Conservation (phyloP, 176 grass and related monocot species). For the Cenchrus fungigraminus region DNA sequence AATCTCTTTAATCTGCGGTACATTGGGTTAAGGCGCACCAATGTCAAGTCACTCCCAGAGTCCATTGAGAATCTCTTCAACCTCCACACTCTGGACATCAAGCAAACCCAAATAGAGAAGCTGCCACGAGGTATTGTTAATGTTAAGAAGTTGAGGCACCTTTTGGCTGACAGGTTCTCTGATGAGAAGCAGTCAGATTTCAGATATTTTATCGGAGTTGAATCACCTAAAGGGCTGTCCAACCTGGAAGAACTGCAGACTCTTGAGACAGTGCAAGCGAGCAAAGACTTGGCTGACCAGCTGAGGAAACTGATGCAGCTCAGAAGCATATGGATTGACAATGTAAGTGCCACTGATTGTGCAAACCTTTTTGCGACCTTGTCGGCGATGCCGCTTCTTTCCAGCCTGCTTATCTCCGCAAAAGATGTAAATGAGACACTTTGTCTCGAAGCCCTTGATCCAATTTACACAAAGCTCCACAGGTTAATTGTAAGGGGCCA, state of each 20-base stretch:
- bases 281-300: constrained; percentile 39
- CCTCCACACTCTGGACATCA: constrained; percentile 48
- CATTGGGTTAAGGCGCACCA: constrained; percentile 48
- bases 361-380: constrained; percentile 20
- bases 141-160: constrained; percentile 33
- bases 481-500: constrained; percentile 13
- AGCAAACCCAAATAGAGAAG: constrained; percentile 48
- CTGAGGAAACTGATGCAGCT: constrained; percentile 44
- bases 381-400: constrained; percentile 29
- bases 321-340: constrained; percentile 37
- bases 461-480: not conserved
- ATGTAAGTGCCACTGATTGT: constrained; percentile 9
- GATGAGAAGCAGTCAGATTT: constrained; percentile 40
- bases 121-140: constrained; percentile 39
- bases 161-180: constrained; percentile 35
- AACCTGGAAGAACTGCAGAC: constrained; percentile 43
- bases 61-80: constrained; percentile 37
- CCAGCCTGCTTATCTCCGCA: constrained; percentile 36
- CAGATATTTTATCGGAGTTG: constrained; percentile 35
- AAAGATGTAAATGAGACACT: constrained; percentile 25
- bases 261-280: constrained; percentile 41
- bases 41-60: constrained; percentile 42
- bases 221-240: constrained; percentile 43
- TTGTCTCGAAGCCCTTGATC: not conserved
- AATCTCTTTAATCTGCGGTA: constrained; percentile 45